phyloP scores from a whole-genome alignment of 1,284 basidiomycete genomes.

The Rhodotorula sp. region DNA sequence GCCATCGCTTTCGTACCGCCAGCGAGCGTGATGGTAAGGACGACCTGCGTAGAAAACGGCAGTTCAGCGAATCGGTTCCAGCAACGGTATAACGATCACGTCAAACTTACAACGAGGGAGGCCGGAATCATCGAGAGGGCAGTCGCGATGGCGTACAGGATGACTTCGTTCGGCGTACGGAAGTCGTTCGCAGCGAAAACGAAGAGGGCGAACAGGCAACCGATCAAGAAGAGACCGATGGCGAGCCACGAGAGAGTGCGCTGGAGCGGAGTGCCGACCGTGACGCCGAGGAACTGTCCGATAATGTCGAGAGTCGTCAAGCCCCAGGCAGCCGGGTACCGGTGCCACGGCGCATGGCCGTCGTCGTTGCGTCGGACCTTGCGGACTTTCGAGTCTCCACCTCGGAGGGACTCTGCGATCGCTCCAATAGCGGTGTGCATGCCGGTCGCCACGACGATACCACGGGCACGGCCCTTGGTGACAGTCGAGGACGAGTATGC shows the following conservation, averaged over 20 bases:
- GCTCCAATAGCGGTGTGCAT: conserved; percentile 68
- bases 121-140: conserved; percentile 60
- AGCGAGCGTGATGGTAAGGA: conserved; percentile 52
- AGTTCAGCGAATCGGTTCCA: too few relatives aligned
- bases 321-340: conserved; percentile 50
- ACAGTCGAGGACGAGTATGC: conserved; percentile 63
- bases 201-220: conserved; percentile 49
- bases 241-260: conserved; percentile 49
- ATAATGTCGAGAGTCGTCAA: conserved; percentile 49
- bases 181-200: conserved; percentile 50
- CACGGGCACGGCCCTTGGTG: conserved; percentile 64
- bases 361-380: conserved; percentile 46
- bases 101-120: conserved; percentile 46
- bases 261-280: conserved; percentile 51
- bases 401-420: conserved; percentile 57
- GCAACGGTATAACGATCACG: too few relatives aligned
- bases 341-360: conserved; percentile 49
- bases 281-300: conserved; percentile 49
- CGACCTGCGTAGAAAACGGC: conserved; percentile 47
- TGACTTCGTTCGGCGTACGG: conserved; percentile 28
- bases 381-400: conserved; percentile 37
- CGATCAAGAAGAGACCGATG: conserved; percentile 38
- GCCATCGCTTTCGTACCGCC: conserved; percentile 60
- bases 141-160: conserved; percentile 54
- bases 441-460: conserved; percentile 61